Evolutionary conservation across 768 basidiomycete genomes (phyloP), one percentile per base, ranked within the genome.

Genomic region (Auricularia sp.): DNA sequence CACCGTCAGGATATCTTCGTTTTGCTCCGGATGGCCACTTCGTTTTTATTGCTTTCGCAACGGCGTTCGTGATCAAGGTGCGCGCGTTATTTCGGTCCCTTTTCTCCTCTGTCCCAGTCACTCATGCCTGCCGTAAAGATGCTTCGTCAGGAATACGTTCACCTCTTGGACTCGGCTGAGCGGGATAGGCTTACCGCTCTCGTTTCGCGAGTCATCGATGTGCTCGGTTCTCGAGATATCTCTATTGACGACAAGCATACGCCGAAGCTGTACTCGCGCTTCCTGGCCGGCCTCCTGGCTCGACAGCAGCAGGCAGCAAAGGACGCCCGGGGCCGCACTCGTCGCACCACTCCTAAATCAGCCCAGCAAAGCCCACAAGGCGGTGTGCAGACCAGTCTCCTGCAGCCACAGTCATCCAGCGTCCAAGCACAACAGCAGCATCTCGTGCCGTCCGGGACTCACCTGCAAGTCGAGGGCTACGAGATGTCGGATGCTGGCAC

Each of bases 1-100:
- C 83, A 1, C 87, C 87, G 0, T 86, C 82, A 56, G 89, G 88
- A 4, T 89, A 87, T 71, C 85, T 92, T 84, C 82, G 87, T 56
- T 90, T 82, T 69, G 83, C 90, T 0, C 88, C 90, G 0, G 90
- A 92, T 73, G 89, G 87, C 2, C 85, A 90, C 71, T 91, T 91
- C 67, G 80, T 92, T 37, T 92, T 91, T 70, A 83, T 86, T 2
- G 83, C 88, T 1, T 92, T 92, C 71, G 90, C 90, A 0, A 89
- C 88, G 33, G 90, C 90, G 0, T 92, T 92, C 77, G 76, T 92
- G 63, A 82, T 92, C 68, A 92, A 91, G 81, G 88, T 88, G 63
- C 34, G 56, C 56, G 21, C 29, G 47, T 18, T 21, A 29, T 8
- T 10, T 21, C 24, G 54, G 63, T 33, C 3, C 18, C 8, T 39